A percentile compares a stretch with the other conserved stretches of the same genome.
Evolutionary conservation across 345 rosid species (phyloP).

Genomic region (Leavenworthia alabamica): DNA sequence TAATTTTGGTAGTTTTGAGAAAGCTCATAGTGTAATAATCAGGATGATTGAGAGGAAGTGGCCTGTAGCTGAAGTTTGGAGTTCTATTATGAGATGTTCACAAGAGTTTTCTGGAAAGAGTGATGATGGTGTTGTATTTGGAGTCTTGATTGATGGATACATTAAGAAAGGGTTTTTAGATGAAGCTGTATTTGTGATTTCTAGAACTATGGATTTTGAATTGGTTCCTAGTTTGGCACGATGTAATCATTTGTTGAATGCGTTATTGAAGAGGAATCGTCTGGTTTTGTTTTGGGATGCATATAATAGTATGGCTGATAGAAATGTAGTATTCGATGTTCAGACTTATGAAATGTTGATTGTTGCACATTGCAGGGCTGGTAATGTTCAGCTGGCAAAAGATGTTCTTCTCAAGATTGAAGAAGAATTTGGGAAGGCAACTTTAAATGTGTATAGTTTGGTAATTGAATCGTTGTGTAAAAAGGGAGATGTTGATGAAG

Average conservation of each 20-base stretch:
- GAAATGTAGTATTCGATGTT: conserved; percentile 42
- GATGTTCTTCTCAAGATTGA: conserved; percentile 42
- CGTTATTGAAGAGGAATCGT: conserved; percentile 46
- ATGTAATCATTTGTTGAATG: conserved; percentile 53
- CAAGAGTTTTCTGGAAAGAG: conserved; percentile 27
- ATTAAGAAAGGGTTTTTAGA: conserved; percentile 39
- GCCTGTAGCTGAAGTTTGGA: conserved; percentile 41
- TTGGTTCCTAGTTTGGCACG: conserved; percentile 37
- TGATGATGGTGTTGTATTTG: conserved; percentile 32
- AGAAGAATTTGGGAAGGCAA: conserved; percentile 42
- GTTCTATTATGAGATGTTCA: conserved; percentile 40
- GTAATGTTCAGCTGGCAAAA: conserved; percentile 41
- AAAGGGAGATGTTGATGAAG: conserved; percentile 51
- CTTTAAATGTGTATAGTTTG: conserved; percentile 44
- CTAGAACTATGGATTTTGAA: conserved; percentile 30
- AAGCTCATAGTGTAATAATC: conserved; percentile 37
- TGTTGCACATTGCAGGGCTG: conserved; percentile 53
- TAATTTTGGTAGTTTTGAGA: conserved; percentile 35
- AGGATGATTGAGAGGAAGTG: conserved; percentile 40
- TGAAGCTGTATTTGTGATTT: conserved; percentile 48
- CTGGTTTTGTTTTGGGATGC: conserved; percentile 61
- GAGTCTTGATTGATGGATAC: conserved; percentile 50
- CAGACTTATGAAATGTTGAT: conserved; percentile 47
- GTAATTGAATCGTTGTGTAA: conserved; percentile 50
- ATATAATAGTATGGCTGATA: conserved; percentile 46